phyloP scores from a whole-genome alignment of 345 rosid genomes.

The Mallotus nudiflorus region DNA sequence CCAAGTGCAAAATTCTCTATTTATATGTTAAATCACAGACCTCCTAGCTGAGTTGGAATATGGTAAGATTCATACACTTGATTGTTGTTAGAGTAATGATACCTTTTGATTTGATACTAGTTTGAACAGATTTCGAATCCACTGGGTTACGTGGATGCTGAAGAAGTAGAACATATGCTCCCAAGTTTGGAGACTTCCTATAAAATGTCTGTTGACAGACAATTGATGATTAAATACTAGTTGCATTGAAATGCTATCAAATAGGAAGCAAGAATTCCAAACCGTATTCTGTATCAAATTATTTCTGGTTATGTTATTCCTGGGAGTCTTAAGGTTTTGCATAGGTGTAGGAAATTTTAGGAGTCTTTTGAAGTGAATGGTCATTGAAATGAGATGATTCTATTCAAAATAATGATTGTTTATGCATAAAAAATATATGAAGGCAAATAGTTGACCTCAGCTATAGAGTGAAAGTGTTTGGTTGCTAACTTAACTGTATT shows the following conservation, averaged over 20 bases:
- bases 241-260: background rate
- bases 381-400: background rate
- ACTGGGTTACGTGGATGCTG: background rate
- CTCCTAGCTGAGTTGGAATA: background rate
- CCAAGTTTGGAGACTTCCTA: background rate
- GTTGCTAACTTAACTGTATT: background rate
- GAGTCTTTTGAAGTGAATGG: background rate
- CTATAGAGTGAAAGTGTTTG: no score
- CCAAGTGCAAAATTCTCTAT: background rate
- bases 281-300: background rate
- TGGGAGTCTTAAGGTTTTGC: constrained; percentile 1
- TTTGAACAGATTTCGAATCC: background rate
- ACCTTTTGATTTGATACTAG: background rate
- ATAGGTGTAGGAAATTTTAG: background rate
- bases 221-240: background rate
- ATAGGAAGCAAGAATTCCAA: background rate
- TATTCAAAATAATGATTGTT: background rate
- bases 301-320: background rate
- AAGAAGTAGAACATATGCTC: background rate
- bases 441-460: no score
- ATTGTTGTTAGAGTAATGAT: background rate
- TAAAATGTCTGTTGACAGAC: no score
- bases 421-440: background rate
- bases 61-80: background rate
- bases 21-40: no score